Percentiles rank a stretch among this genome's conserved stretches.
Conservation (phyloP, 257 asterid species). For the Thymus quinquecostatus region DNA sequence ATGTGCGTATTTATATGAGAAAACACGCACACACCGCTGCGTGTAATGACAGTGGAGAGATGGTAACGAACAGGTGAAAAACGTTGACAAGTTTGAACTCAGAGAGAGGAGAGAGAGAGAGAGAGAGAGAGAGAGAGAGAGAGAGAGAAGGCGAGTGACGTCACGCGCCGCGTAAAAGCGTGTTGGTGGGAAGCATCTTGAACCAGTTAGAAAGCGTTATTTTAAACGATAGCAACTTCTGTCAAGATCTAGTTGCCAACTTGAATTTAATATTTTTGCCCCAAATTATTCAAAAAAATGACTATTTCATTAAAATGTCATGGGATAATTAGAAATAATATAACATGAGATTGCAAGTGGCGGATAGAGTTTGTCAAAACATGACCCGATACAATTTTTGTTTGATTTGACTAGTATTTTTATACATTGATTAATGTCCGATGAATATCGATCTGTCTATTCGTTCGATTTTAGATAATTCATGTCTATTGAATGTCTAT, state of each 20-base stretch:
- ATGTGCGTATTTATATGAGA: not conserved
- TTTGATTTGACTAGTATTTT: no score
- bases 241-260: constrained; percentile 15
- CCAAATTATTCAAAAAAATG: not conserved
- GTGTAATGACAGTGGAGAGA: constrained; percentile 10
- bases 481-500: no score
- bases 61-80: not conserved
- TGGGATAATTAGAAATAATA: not conserved
- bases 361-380: not conserved
- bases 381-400: no score
- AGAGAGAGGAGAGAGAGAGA: no score
- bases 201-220: not conserved
- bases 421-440: no score
- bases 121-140: not conserved
- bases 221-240: not conserved
- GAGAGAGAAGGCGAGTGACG: constrained; percentile 6
- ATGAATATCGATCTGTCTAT: no score
- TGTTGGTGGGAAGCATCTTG: not conserved
- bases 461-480: no score
- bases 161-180: constrained; percentile 27
- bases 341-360: not conserved
- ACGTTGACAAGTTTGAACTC: constrained; percentile 31
- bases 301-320: constrained; percentile 1
- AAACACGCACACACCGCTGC: not conserved
- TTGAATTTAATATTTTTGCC: not conserved